Evolutionary conservation across 2,329 filamentous ascomycete genomes (phyloP), one percentile per base, ranked within the genome.

Genomic region (Celoporthe dispersa): DNA sequence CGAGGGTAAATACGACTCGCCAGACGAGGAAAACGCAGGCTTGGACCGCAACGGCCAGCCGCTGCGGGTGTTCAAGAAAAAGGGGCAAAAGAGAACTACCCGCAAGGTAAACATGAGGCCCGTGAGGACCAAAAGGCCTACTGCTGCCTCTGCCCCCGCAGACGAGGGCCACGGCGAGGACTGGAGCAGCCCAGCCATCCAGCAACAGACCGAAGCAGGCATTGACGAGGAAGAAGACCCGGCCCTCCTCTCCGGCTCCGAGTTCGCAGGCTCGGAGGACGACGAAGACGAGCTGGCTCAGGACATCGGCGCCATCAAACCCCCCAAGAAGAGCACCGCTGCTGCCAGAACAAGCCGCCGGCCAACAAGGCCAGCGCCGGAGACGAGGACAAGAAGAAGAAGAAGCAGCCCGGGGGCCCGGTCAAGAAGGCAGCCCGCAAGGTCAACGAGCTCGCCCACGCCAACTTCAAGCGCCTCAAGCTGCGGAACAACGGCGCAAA

Each of bases 21-120:
- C 81, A 1, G 81, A 81, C 3, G 85, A 87, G n/a, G 85, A 86
- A 1, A 80, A 83, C 0, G 77, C 79, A n/a, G 73, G 74, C 28
- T 69, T 85, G 16, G 87, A 83, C 66, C 83, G 82, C n/a, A 81
- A 88, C 74, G 89, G 89, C 1, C 84, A 87, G 72, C 89, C 89
- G 2, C 78, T 89, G 51, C 87, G 85, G 67, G 80, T 88, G 1
- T 95, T 87, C 83, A 95, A 94, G 84, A 96, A 96, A 86, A 93
- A 92, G 82, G 92, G 92, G 0, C 87, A 92, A 78, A 96, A 96
- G 83, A 85, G 93, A 71, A 93, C 92, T 68, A 95, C 93, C 3
- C 85, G 90, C 72, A 83, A 85, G 63, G 85, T 87, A 68, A 94
- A 90, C 71, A 92, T 91, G 82, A 84, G 81, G 72, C 88, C 88